Conservation (phyloP, 2,329 filamentous ascomycete genomes). For the Beauveria australis region DNA sequence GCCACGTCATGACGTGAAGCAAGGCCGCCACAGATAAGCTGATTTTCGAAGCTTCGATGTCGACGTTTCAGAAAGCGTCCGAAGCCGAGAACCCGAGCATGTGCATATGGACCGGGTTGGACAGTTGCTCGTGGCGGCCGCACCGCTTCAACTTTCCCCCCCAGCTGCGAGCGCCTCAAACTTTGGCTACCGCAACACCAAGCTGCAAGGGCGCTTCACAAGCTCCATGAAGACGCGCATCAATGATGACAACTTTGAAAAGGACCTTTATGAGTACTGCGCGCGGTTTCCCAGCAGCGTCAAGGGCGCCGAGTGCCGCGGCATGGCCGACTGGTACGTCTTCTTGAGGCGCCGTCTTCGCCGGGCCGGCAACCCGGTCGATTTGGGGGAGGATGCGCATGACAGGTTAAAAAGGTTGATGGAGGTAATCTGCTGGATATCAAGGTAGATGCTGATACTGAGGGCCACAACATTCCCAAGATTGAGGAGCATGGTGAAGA, state of each 20-base stretch:
- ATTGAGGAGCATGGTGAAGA: not conserved
- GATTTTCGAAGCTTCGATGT: slow-evolving; percentile 1
- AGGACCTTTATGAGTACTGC: slow-evolving; percentile 21
- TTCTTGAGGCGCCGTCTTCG: slow-evolving; percentile 11
- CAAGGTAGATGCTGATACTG: not conserved
- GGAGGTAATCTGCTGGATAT: not conserved
- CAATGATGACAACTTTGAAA: slow-evolving; percentile 32
- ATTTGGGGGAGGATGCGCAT: not conserved
- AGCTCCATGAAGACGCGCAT: slow-evolving; percentile 25
- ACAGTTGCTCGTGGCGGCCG: too few relatives aligned
- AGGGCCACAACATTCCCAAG: not conserved
- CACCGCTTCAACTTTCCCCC: slow-evolving; percentile 16
- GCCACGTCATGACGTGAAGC: not conserved
- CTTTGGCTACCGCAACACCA: slow-evolving; percentile 23
- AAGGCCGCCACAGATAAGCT: not conserved
- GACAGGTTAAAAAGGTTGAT: not conserved
- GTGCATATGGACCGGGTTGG: not conserved
- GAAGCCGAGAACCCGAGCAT: slow-evolving; percentile 21
- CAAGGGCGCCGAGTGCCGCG: slow-evolving; percentile 12
- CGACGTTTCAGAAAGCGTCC: not conserved
- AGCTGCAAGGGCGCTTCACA: slow-evolving; percentile 29
- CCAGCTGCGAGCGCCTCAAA: slow-evolving; percentile 19
- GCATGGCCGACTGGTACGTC: slow-evolving; percentile 17
- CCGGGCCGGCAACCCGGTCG: not conserved
- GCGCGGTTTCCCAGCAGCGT: not conserved